Evolutionary conservation across 2,329 filamentous ascomycete species (phyloP), one percentile per base, ranked within the genome.

Genomic region (Gaeumannomyces sp.): DNA sequence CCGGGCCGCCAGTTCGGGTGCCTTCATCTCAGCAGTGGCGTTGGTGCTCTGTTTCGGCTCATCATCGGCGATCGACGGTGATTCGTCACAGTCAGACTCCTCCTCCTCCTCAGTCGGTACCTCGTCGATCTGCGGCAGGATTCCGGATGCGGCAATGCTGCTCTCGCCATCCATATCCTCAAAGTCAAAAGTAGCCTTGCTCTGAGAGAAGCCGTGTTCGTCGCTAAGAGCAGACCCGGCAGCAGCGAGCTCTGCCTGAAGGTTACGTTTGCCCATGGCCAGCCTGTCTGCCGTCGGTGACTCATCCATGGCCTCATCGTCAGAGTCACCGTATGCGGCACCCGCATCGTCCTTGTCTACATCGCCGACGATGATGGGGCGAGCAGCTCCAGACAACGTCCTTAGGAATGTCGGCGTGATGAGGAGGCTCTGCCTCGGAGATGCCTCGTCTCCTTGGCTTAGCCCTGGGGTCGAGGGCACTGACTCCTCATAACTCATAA

Each of bases 401-500:
- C 45, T 53, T 2, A 53, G 31, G 50, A 64, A 66, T 7, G 62
- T 64, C 8, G 74, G 73, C 22, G 74, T 75, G 22, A 69, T 68
- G 25, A 73, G 61, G 27, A 73, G 25, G 66, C 73, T 75, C 59
- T 70, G 66, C n/a, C 70, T 67, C 45, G 72, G 73, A 4, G 74
- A 74, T 1, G 71, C 69, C 11, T 69, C 69, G 4, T 65, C 68
- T 28, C 73, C 72, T n/a, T 66, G 69, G 65, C 72, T 75, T 28
- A 75, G 66, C 1, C 67, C 73, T 22, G 74, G 74, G 19, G 74
- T 74, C 3, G 73, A 73, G 3, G 74, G 73, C 25, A 25, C 57
- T 50, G 66, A 64, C 8, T 29, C 29, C 4, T 66, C 66, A 7
- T 62, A 38, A 10, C 60, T 45, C 38, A 45, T 45, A 45, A 53